phyloP scores from a whole-genome alignment of 2,329 filamentous ascomycete species.

The Fonsecaea nubica region DNA sequence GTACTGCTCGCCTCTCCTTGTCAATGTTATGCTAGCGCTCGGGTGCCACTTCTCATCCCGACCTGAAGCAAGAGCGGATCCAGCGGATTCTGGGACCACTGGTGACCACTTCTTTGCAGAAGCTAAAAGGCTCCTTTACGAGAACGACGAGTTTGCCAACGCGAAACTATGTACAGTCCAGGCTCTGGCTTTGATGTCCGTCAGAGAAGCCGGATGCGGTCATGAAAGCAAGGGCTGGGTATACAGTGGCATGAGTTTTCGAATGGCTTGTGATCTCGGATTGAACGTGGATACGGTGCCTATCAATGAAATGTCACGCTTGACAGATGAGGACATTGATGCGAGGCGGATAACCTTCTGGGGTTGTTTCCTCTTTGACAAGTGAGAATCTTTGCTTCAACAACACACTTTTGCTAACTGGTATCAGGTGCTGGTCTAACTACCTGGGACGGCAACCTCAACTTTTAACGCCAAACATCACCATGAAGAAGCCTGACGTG shows the following conservation, averaged over 20 bases:
- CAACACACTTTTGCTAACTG: constrained; percentile 32
- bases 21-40: constrained; percentile 91
- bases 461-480: constrained; percentile 78
- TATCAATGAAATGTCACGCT: constrained; percentile 64
- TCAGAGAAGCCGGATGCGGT: constrained; percentile 91
- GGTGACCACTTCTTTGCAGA: constrained; percentile 97
- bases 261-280: constrained; percentile 94
- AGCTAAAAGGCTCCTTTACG: constrained; percentile 85
- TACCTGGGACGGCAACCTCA: constrained; percentile 92
- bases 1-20: constrained; percentile 87
- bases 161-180: constrained; percentile 89
- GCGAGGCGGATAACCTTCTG: constrained; percentile 91
- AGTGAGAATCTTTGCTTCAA: constrained; percentile 55
- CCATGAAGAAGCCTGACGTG: constrained; percentile 86
- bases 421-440: constrained; percentile 82
- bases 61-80: constrained; percentile 71
- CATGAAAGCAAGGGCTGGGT: constrained; percentile 97
- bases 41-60: constrained; percentile 91
- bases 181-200: constrained; percentile 92
- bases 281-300: constrained; percentile 81
- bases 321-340: constrained; percentile 85
- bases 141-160: constrained; percentile 91
- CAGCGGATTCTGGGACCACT: constrained; percentile 80
- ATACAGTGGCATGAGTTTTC: constrained; percentile 97
- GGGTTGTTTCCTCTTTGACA: constrained; percentile 98